Conservation (phyloP, 768 basidiomycete genomes). For the Russula dissimulans region DNA sequence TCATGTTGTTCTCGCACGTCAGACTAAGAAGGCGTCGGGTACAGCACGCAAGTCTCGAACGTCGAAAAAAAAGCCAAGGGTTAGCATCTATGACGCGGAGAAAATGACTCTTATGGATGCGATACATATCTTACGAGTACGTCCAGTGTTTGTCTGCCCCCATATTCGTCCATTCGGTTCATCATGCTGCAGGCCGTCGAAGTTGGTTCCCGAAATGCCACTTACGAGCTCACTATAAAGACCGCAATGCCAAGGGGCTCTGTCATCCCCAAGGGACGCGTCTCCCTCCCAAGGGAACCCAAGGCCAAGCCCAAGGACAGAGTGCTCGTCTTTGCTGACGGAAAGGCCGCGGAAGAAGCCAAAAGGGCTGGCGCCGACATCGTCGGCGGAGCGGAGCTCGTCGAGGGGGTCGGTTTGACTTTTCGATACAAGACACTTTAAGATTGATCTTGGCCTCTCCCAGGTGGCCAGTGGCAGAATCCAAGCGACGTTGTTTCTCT, state of each 20-base stretch:
- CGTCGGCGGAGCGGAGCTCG: constrained; percentile 84
- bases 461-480: constrained; percentile 70
- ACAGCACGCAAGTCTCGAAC: constrained; percentile 49
- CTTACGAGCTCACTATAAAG: constrained; percentile 73
- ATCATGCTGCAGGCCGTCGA: constrained; percentile 58
- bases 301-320: constrained; percentile 61
- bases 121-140: constrained; percentile 50
- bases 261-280: constrained; percentile 82
- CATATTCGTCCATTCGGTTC: neutral
- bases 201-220: constrained; percentile 63
- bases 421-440: constrained; percentile 4
- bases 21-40: constrained; percentile 47
- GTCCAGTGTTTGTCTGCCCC: constrained; percentile 27
- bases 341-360: constrained; percentile 72
- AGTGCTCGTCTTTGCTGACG: constrained; percentile 91
- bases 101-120: constrained; percentile 60
- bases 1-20: constrained; percentile 37
- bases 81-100: constrained; percentile 51
- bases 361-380: constrained; percentile 80
- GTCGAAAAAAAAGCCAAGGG: constrained; percentile 40
- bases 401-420: constrained; percentile 62
- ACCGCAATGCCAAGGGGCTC: constrained; percentile 72
- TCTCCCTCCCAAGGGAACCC: constrained; percentile 74
- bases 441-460: neutral
- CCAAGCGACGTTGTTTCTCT: constrained; percentile 75